phyloP scores from a whole-genome alignment of 1,139 yeast genomes.

The Candida sp. region DNA sequence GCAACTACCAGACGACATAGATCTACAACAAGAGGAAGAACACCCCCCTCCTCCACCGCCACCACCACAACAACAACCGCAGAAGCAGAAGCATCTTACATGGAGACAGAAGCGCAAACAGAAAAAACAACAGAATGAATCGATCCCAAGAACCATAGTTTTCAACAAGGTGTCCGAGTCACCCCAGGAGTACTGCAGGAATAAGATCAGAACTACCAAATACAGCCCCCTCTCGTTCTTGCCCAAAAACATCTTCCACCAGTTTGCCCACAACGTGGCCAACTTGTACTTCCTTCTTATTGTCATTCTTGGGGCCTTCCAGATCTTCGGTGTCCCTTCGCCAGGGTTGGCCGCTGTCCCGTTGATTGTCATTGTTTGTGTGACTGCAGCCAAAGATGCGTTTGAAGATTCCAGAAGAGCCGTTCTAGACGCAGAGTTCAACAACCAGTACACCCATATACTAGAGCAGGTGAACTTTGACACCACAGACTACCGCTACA shows the following conservation, averaged over 20 bases:
- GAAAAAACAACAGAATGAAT: neutral
- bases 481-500: constrained; percentile 23
- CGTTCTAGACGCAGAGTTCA: constrained; percentile 78
- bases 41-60: neutral
- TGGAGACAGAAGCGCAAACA: neutral
- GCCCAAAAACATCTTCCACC: constrained; percentile 81
- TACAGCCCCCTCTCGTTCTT: constrained; percentile 89
- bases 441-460: constrained; percentile 81
- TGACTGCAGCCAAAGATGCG: constrained; percentile 94
- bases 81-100: too few species aligned
- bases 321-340: constrained; percentile 88
- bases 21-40: neutral
- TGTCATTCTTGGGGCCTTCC: constrained; percentile 85
- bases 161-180: neutral
- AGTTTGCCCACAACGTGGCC: constrained; percentile 83
- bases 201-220: constrained; percentile 95
- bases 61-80: neutral
- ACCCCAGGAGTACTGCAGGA: constrained; percentile 62
- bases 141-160: neutral
- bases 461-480: constrained; percentile 38
- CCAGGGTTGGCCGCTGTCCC: constrained; percentile 96
- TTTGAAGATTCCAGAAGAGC: constrained; percentile 93
- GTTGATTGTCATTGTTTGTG: constrained; percentile 84
- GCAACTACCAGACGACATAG: neutral
- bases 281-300: constrained; percentile 83